Conservation (phyloP, 2,329 filamentous ascomycete species). For the Colletotrichum plurivorum region DNA sequence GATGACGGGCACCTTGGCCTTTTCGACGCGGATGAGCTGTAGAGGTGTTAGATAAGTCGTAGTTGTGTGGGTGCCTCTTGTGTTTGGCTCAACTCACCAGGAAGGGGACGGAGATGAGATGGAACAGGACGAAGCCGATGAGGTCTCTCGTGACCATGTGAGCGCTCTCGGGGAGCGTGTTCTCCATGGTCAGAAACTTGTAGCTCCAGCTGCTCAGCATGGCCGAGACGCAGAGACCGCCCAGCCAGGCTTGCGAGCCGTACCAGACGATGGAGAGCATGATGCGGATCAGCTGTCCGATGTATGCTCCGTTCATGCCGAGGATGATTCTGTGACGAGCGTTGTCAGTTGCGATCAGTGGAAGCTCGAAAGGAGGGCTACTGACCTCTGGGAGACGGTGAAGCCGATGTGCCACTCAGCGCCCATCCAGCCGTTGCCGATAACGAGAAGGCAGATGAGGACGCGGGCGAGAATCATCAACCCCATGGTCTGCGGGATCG, state of each 20-base stretch:
- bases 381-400: constrained; percentile 57
- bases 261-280: constrained; percentile 57
- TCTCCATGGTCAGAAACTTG: constrained; percentile 58
- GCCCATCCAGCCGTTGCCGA: constrained; percentile 46
- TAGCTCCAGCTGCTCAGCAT: constrained; percentile 63
- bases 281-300: constrained; percentile 56
- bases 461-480: constrained; percentile 42
- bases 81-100: constrained; percentile 46
- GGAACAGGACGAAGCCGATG: constrained; percentile 66
- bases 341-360: not conserved
- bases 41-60: not conserved
- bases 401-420: constrained; percentile 51
- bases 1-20: constrained; percentile 63
- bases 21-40: constrained; percentile 59
- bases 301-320: constrained; percentile 57
- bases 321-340: constrained; percentile 14
- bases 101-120: constrained; percentile 63
- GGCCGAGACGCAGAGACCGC: constrained; percentile 46
- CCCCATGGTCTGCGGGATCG: constrained; percentile 42
- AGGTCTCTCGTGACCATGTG: constrained; percentile 59
- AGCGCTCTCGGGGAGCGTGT: constrained; percentile 57
- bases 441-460: constrained; percentile 40
- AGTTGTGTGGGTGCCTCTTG: too few species aligned
- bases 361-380: not conserved
- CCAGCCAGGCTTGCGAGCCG: constrained; percentile 51